These are phyloP conservation scores for Agarophyton chilense DNA, from an alignment of 23 red algal species.

Conservation along the genomic window DNA sequence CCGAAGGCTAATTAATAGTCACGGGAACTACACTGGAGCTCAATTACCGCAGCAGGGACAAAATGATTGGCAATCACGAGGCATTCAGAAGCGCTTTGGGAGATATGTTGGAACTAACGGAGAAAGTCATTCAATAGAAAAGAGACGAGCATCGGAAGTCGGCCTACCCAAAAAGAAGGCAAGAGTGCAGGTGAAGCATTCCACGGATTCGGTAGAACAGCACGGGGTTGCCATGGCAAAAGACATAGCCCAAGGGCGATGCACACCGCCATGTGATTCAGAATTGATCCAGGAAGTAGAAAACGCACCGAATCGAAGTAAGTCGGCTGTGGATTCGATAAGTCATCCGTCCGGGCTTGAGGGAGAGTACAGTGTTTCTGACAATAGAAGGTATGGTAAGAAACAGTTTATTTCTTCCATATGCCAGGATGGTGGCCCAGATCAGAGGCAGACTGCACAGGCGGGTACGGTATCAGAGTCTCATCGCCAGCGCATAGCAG, in stretches of 20 bases:
- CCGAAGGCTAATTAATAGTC: not conserved
- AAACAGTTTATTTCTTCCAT: not conserved
- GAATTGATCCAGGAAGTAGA: not conserved
- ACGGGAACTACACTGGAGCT: not conserved
- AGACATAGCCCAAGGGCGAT: not conserved
- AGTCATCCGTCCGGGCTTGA: not conserved
- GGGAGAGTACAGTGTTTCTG: not conserved
- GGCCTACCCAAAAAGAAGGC: slow-evolving; percentile 3
- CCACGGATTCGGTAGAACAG: not conserved
- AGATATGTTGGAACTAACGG: not conserved
- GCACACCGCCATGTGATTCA: not conserved
- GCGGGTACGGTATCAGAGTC: not conserved
- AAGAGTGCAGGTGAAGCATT: not conserved
- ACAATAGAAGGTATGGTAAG: not conserved
- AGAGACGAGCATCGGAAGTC: not conserved
- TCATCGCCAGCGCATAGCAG: slow-evolving; percentile 23
- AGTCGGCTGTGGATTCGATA: not conserved
- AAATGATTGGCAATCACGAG: not conserved
- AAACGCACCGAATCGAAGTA: not conserved
- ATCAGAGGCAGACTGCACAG: not conserved
- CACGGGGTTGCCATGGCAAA: not conserved
- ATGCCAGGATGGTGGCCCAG: not conserved
- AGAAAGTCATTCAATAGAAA: not conserved
- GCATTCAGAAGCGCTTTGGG: not conserved
- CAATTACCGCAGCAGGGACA: not conserved